Evolutionary conservation across 352 stramenopile genomes (phyloP).

Genomic region (Thraustotheca clavata): DNA sequence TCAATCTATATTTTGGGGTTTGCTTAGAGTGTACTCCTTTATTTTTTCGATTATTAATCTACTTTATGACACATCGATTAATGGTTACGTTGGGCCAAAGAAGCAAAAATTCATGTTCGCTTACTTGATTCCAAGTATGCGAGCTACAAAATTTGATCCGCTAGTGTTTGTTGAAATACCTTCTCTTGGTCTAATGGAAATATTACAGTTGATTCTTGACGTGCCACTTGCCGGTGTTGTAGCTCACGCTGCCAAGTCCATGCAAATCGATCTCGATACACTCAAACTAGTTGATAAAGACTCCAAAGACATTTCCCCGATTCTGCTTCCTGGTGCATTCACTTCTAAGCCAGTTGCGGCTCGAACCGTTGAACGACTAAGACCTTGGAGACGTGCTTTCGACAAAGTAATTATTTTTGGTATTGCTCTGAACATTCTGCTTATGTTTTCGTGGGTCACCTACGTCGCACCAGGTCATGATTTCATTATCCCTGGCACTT

Average conservation of each 20-base stretch:
- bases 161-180: background rate
- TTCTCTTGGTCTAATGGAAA: background rate
- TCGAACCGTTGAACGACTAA: background rate
- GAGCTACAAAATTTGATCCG: background rate
- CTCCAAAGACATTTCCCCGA: too few relatives aligned
- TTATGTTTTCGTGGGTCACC: background rate
- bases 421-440: background rate
- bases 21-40: background rate
- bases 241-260: background rate
- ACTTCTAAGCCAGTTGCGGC: background rate
- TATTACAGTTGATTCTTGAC: background rate
- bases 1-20: background rate
- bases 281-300: background rate
- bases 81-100: conserved; percentile 2
- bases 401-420: background rate
- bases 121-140: background rate
- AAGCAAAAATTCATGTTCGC: background rate
- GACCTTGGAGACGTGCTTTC: background rate
- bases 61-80: background rate
- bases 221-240: background rate
- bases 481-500: background rate
- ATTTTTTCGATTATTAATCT: background rate
- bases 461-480: background rate
- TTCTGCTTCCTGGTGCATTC: background rate
- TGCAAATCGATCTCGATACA: background rate